Evolutionary conservation across 2,329 filamentous ascomycete species (phyloP), one percentile per base, ranked within the genome.

Genomic region (Aureobasidium pullulans): DNA sequence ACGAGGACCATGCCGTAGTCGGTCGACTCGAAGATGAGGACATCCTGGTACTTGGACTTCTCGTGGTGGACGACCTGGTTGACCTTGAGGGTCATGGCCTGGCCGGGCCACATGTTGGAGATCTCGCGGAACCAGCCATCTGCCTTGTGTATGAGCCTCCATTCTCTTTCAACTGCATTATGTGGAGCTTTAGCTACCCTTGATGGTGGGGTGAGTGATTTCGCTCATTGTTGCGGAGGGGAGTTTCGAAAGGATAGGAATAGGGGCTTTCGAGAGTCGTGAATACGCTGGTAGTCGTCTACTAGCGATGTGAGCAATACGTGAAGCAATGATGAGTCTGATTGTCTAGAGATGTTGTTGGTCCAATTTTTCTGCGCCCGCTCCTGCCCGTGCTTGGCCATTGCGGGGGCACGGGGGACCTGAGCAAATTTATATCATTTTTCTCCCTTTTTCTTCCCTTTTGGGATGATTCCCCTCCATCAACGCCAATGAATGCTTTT

Each of bases 81-180:
- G 77, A 99, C 94, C 78, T 89, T 91, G 74, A 96, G 87, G 68
- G 89, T 96, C 93, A 97, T 97, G 75, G 94, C 94, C 81, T 97
- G 94, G 75, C 94, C 90, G 64, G 94, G 93, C 94, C 94, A 99
- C 93, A 99, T 97, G 73, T 94, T 81, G 69, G 89, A 96, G 79
- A 96, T 92, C 81, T 99, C 94, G 77, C 91, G 89, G 88, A 99
- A 99, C 94, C 94, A 99, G 80, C 93, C 94, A 96, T 97, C 94
- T 96, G 61, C 47, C 36, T 46, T 37, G 31, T 59, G 36, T 58
- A 59, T 62, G 62, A 61, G 63, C 66, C 28, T 43, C 50, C 28
- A 42, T 42, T 63, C 64, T 56, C 37, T 53, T 61, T 57, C 50
- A 42, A 44, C n/a, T 61, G 23, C 11, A 31, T 28, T 23, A 44